These are phyloP conservation scores for Phytophthora citrophthora DNA, from an alignment of 352 stramenopile species.

Conservation along the genomic window DNA sequence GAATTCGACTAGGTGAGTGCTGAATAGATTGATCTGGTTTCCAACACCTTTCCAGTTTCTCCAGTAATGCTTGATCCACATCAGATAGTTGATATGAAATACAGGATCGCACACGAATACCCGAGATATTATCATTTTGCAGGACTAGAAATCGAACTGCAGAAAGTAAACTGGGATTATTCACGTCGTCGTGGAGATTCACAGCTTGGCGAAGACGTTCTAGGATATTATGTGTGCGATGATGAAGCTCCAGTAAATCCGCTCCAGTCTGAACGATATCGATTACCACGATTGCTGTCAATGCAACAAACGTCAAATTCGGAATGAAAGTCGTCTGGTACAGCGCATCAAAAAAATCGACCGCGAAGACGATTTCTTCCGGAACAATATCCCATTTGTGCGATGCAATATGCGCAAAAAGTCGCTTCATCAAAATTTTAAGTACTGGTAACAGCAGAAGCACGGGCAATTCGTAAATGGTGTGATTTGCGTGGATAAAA, in stretches of 20 bases:
- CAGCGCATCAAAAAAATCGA: slow-evolving; percentile 18
- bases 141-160: neutral
- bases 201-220: neutral
- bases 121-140: neutral
- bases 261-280: slow-evolving; percentile 10
- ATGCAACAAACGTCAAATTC: neutral
- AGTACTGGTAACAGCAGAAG: slow-evolving; percentile 3
- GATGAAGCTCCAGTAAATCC: slow-evolving; percentile 8
- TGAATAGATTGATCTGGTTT: neutral
- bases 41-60: neutral
- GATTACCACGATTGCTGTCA: neutral
- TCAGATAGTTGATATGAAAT: neutral
- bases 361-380: slow-evolving; percentile 12
- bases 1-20: neutral
- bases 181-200: neutral
- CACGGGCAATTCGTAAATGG: slow-evolving; percentile 10
- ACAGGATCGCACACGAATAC: neutral
- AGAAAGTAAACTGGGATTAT: neutral
- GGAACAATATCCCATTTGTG: slow-evolving; percentile 25
- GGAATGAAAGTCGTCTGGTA: slow-evolving; percentile 8
- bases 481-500: neutral
- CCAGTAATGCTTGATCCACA: neutral
- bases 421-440: neutral
- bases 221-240: slow-evolving; percentile 5
- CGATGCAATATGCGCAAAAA: neutral